Base-by-base conservation (phyloP, 2,329 filamentous ascomycete species). In the Mycosphaerella arachidis region DNA sequence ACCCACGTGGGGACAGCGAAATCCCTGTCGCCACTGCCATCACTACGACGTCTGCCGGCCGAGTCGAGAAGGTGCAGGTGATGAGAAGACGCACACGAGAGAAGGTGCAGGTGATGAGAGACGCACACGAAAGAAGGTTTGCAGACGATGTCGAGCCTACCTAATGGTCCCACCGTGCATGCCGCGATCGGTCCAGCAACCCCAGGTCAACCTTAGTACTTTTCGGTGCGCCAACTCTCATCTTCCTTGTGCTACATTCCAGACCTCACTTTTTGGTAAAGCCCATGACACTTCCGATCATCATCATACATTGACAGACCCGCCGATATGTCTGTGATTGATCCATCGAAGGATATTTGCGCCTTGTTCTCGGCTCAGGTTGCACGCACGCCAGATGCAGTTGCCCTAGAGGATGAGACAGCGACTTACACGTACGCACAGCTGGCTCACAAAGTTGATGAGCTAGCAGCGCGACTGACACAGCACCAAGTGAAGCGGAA, bases 311-410 rank as follows among this genome's bases (percentile, higher is more conserved):
- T 4, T 50, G 27, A 29, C 53, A 31, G 5, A 45, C 40, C 24
- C 24, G n/a, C 53, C n/a, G 53, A 53, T 18, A 90, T 89, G 86
- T 72, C 86, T 48, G 73, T 88, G 68, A 82, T 93, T 70, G 88
- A 92, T 74, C 86, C 79, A 63, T 82, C 76, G 64, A 90, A 89
- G 74, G 88, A 92, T 75, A 78, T 92, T 60, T 84, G 87, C 53
- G 85, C 87, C 31, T 84, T 92, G 63, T 91, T 92, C 72, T 76
- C 78, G 64, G 76, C 84, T 66, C 90, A 93, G 78, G 89, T 84
- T 56, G 78, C 82, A 63, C 80, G 81, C 29, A 89, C 88, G 0
- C 90, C 89, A 5, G 78, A 90, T 75, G 84, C 85, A 35, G 72
- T 88, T 69, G 90, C 89, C 20, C 76, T 92, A 57, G 89, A 92